A percentile compares a stretch with the other conserved stretches of the same genome.
Conservation (phyloP, 2,329 filamentous ascomycete species). For the Ceratocystis harringtonii region DNA sequence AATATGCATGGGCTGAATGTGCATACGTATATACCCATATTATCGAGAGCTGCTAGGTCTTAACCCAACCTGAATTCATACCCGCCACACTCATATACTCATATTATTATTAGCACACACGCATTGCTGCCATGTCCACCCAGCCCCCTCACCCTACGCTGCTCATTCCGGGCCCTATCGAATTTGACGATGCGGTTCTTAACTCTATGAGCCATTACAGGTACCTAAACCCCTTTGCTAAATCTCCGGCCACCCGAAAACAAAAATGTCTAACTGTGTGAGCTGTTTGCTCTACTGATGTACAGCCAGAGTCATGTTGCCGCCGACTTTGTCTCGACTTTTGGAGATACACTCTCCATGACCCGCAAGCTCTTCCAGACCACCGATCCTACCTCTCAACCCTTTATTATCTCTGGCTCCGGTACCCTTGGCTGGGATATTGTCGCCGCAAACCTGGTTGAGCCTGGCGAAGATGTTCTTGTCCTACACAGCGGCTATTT, state of each 20-base stretch:
- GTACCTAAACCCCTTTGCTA: constrained; percentile 28
- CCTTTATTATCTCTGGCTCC: constrained; percentile 85
- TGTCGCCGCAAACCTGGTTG: constrained; percentile 81
- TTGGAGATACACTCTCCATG: constrained; percentile 77
- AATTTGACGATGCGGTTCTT: constrained; percentile 94
- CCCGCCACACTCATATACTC: background rate
- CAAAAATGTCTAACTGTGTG: background rate
- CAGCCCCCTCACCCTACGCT: constrained; percentile 54
- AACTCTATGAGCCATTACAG: constrained; percentile 91
- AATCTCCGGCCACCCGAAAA: constrained; percentile 13
- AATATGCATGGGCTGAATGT: background rate
- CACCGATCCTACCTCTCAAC: constrained; percentile 64
- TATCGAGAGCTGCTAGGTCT: background rate
- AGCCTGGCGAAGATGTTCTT: constrained; percentile 77
- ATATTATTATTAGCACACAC: constrained; percentile 13
- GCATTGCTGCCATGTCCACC: constrained; percentile 37
- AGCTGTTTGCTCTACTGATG: background rate
- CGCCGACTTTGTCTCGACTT: constrained; percentile 72
- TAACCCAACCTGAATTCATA: background rate
- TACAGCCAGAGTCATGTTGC: constrained; percentile 84
- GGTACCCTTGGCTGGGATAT: constrained; percentile 95
- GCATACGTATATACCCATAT: background rate
- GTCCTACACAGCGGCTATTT: constrained; percentile 97
- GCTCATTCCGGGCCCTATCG: constrained; percentile 92
- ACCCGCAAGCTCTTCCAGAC: constrained; percentile 92